These are phyloP conservation scores for Chaetomium olivaceum DNA, from an alignment of 2,329 filamentous ascomycete genomes.

Conservation along the genomic window DNA sequence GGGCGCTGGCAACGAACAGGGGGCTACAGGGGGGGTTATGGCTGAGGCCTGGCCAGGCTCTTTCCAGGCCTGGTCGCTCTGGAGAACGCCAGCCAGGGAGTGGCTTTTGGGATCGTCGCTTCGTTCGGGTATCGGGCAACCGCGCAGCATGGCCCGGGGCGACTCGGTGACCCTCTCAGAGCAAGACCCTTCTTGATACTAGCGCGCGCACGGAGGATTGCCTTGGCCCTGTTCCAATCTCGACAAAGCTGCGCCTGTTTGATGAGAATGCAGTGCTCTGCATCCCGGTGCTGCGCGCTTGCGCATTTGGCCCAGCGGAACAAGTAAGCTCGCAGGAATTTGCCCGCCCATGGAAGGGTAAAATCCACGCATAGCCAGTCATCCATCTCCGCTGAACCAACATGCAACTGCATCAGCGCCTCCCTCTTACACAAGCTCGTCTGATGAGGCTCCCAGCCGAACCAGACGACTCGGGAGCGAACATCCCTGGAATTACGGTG, in stretches of 20 bases:
- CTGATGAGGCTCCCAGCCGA: conserved; percentile 3
- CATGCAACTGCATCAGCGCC: conserved; percentile 23
- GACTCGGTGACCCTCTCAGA: conserved; percentile 8
- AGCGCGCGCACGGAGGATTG: conserved; percentile 25
- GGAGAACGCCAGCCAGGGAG: conserved; percentile 26
- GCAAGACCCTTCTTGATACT: conserved; percentile 29
- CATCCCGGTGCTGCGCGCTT: conserved; percentile 23
- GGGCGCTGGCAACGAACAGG: conserved; percentile 12
- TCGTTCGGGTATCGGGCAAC: conserved; percentile 22
- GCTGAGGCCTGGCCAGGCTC: conserved; percentile 4
- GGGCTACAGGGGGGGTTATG: neutral
- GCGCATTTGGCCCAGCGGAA: conserved; percentile 10
- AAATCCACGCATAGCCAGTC: conserved; percentile 19
- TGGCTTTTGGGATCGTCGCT: conserved; percentile 27
- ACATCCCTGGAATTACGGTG: neutral
- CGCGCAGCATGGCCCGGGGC: conserved; percentile 1
- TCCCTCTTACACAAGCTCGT: conserved; percentile 7
- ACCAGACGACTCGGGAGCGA: neutral
- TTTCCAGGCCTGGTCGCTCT: conserved; percentile 14
- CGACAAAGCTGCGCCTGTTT: conserved; percentile 23
- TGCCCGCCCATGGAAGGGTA: neutral
- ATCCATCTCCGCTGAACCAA: conserved; percentile 18
- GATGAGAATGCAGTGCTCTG: conserved; percentile 20
- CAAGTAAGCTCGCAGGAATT: conserved; percentile 12
- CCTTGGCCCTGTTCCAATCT: conserved; percentile 25